Base-by-base conservation (phyloP, 1,284 basidiomycete species). In the Ustilago vetiveriae region DNA sequence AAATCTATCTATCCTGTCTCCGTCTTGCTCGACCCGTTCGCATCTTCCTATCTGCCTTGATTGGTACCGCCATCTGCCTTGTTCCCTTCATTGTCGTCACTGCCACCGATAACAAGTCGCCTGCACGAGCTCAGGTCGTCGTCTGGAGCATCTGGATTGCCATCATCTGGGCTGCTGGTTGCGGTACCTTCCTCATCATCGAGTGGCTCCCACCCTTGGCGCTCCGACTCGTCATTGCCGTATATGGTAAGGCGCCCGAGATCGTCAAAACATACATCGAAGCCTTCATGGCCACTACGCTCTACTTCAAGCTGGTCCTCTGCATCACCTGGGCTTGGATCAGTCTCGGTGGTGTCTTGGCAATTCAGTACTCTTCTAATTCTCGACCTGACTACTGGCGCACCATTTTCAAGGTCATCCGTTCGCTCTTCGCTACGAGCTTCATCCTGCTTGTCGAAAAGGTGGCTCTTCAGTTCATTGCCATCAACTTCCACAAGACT, bases 281-380 rank as follows among this genome's bases (percentile, higher is more conserved):
- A 39, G 72, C 79, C 1, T 55, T 78, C 44, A 74, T 73, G 63
- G 75, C 72, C 17, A 69, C 69, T 7, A 52, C 67, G 14, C 41
- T 76, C 43, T 80, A 75, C 50, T 32, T 75, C 59, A 78, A 78
- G 48, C 59, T 80, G 4, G 63, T 77, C n/a, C 69, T 79, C 30
- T 78, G 75, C 57, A 64, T 75, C 49, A 65, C 76, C 17, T 80
- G 79, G 79, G 75, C 79, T 6, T 80, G 79, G 79, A 78, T 77
- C 56, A 75, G 74, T 44, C 64, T 80, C 16, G 67, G 79, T 19
- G 77, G 76, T n/a, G 57, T 75, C 3, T 23, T 78, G 5, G 66
- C 72, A 6, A 67, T 78, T 32, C 44, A 60, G 24, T 77, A 55
- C 42, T 47, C 42, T 8, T 56, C 53, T 21, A 32, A 38, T 9